These are phyloP conservation scores for Chlorokybus atmophyticus DNA, from an alignment of 139 green algal genomes.

Conservation along the genomic window DNA sequence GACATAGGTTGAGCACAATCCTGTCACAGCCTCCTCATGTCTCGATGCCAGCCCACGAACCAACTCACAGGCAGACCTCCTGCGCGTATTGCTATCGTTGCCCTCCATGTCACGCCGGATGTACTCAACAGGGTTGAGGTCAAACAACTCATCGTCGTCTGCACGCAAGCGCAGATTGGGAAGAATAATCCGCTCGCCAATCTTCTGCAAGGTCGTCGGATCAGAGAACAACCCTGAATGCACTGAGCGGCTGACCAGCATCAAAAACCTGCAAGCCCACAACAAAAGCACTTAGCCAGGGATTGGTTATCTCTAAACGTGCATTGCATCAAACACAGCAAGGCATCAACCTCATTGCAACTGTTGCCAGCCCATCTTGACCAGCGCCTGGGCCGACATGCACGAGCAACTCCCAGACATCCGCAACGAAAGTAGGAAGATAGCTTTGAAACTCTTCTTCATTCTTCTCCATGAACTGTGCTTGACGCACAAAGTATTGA, in stretches of 20 bases:
- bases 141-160: slow-evolving; percentile 80
- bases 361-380: slow-evolving; percentile 81
- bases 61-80: slow-evolving; percentile 80
- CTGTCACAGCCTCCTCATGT: slow-evolving; percentile 35
- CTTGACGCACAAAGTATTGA: too few species aligned
- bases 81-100: slow-evolving; percentile 80
- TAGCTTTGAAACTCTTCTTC: slow-evolving; percentile 92
- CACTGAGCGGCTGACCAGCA: slow-evolving; percentile 67
- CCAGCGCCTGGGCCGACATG: slow-evolving; percentile 31
- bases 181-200: slow-evolving; percentile 30
- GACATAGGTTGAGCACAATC: slow-evolving; percentile 74
- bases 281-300: too few species aligned
- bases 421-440: slow-evolving; percentile 45
- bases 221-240: slow-evolving; percentile 68
- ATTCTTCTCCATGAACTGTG: slow-evolving; percentile 84
- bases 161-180: slow-evolving; percentile 37
- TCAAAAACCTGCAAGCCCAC: too few species aligned
- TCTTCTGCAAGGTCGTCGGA: slow-evolving; percentile 36
- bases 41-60: slow-evolving; percentile 29
- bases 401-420: slow-evolving; percentile 79
- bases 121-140: slow-evolving; percentile 91
- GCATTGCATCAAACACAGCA: too few species aligned
- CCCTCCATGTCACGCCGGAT: slow-evolving; percentile 85
- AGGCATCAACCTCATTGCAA: slow-evolving; percentile 74
- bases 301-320: too few species aligned